Percentiles rank a stretch among this genome's conserved stretches.
These are phyloP conservation scores for Sclerotinia subarctica DNA, from an alignment of 2,329 filamentous ascomycete genomes.

Conservation along the genomic window DNA sequence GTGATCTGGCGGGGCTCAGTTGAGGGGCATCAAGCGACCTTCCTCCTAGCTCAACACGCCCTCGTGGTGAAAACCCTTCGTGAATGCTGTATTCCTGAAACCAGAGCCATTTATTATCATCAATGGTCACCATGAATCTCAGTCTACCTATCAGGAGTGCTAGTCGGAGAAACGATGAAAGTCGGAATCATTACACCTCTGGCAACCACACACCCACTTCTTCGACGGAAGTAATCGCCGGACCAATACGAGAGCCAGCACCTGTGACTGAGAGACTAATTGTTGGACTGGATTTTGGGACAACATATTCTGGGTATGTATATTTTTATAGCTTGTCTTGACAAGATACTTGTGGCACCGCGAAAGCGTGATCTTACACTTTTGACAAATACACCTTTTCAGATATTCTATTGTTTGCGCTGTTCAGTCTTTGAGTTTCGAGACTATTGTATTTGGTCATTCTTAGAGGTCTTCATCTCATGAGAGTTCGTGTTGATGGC, in stretches of 20 bases:
- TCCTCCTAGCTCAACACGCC: conserved; percentile 5
- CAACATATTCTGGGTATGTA: conserved; percentile 70
- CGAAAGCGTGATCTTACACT: not conserved
- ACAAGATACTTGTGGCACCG: conserved; percentile 8
- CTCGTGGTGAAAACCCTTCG: not conserved
- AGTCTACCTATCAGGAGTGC: conserved; percentile 36
- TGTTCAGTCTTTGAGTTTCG: not conserved
- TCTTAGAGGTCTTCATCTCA: not conserved
- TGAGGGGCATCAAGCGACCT: conserved; percentile 14
- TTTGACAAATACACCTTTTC: not conserved
- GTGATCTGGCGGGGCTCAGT: conserved; percentile 7
- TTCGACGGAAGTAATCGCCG: conserved; percentile 61
- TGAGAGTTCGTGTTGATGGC: not conserved
- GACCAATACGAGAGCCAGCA: conserved; percentile 53
- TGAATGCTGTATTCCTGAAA: conserved; percentile 22
- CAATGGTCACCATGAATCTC: conserved; percentile 36
- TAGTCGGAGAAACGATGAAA: conserved; percentile 37
- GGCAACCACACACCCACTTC: conserved; percentile 49
- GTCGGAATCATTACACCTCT: conserved; percentile 33
- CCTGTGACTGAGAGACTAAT: conserved; percentile 62
- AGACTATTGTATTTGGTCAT: not conserved
- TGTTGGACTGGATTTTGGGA: conserved; percentile 79
- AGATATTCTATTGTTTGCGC: not conserved
- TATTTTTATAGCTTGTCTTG: conserved; percentile 7
- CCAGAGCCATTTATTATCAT: not conserved